Percentiles rank a stretch among this genome's conserved stretches.
phyloP scores from a whole-genome alignment of 257 asterid species.

The Lycium barbarum region DNA sequence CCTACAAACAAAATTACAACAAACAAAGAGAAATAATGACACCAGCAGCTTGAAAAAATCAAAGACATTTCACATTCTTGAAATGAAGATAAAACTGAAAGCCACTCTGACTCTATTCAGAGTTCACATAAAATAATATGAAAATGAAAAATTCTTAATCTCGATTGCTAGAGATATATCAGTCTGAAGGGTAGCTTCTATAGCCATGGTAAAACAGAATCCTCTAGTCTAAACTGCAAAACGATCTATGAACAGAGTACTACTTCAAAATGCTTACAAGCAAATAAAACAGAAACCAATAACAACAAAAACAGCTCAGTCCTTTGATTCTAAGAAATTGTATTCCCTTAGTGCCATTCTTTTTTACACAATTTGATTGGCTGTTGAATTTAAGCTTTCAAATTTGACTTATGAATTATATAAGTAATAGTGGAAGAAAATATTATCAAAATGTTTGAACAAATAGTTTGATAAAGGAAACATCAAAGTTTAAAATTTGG shows the following conservation, averaged over 20 bases:
- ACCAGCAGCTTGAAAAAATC: slow-evolving; percentile 11
- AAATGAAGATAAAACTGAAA: slow-evolving; percentile 8
- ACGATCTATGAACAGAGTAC: background rate
- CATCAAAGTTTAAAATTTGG: background rate
- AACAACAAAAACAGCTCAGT: background rate
- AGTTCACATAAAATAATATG: background rate
- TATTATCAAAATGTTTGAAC: background rate
- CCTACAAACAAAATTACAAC: background rate
- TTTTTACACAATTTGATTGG: background rate
- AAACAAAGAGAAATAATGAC: background rate
- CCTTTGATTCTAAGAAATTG: background rate
- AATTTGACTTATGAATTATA: background rate
- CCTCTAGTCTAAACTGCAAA: slow-evolving; percentile 17
- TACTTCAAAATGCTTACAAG: slow-evolving; percentile 21
- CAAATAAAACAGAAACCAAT: background rate
- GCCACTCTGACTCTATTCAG: background rate
- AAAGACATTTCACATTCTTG: background rate
- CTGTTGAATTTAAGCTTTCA: background rate
- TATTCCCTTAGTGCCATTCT: background rate
- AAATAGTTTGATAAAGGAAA: background rate
- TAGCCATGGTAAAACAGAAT: background rate
- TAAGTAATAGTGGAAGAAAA: background rate
- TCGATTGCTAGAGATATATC: background rate
- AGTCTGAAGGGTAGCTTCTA: background rate
- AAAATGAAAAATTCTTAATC: background rate